Evolutionary conservation across 2,329 filamentous ascomycete genomes (phyloP).

Genomic region (Botrytis medusae): DNA sequence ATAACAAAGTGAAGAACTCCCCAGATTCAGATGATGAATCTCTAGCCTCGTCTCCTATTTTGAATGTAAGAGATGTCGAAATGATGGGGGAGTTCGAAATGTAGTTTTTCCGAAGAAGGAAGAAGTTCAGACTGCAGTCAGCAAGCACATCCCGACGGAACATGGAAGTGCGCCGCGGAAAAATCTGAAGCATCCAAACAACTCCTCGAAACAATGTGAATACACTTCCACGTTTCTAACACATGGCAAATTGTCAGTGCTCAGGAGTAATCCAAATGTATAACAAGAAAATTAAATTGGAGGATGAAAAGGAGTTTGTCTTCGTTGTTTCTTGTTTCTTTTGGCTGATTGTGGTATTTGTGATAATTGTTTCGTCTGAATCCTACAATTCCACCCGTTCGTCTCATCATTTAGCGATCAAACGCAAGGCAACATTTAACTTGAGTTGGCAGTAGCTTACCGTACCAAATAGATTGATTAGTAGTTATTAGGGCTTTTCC

Average conservation of each 20-base stretch:
- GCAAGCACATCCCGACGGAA: not conserved
- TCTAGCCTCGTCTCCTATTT: not conserved
- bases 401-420: conserved; percentile 15
- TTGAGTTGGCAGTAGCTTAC: not conserved
- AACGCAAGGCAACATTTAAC: not conserved
- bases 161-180: not conserved
- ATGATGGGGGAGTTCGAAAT: not conserved
- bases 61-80: not conserved
- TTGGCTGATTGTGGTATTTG: not conserved
- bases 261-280: not conserved
- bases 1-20: not conserved
- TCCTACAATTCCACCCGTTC: not conserved
- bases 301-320: not conserved
- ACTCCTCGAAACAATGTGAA: conserved; percentile 3
- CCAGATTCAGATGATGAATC: not conserved
- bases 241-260: conserved; percentile 11
- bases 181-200: conserved; percentile 6
- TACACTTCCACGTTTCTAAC: not conserved
- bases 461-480: not conserved
- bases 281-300: not conserved
- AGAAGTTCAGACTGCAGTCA: conserved; percentile 6
- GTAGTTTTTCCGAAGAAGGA: not conserved
- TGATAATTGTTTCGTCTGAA: conserved; percentile 13
- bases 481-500: not conserved
- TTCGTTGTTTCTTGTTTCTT: conserved; percentile 14